phyloP scores from a whole-genome alignment of 2,329 filamentous ascomycete genomes.

The Fonsecaea pugnacius region DNA sequence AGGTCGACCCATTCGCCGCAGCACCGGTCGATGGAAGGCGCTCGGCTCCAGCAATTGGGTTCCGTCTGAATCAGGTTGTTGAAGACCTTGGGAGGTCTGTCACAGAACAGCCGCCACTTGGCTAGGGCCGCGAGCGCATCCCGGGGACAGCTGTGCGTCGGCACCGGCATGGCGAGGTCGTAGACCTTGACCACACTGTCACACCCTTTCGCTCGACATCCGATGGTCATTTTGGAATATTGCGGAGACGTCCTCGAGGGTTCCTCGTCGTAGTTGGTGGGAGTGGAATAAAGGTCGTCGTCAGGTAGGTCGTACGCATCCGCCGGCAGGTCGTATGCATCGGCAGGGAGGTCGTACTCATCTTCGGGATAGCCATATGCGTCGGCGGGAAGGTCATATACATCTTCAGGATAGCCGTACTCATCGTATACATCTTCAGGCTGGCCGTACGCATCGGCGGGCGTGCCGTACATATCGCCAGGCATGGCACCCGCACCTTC shows the following conservation, averaged over 20 bases:
- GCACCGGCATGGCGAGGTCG: slow-evolving; percentile 6
- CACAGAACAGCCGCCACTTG: slow-evolving; percentile 16
- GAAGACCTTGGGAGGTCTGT: background rate
- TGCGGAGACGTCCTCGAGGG: background rate
- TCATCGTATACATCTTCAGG: background rate
- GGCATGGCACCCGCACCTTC: background rate
- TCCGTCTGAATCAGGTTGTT: background rate
- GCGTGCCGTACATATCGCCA: background rate
- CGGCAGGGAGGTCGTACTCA: background rate
- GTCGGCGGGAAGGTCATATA: background rate
- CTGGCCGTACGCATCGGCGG: background rate
- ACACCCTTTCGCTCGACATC: slow-evolving; percentile 4
- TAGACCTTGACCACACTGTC: slow-evolving; percentile 2
- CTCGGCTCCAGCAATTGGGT: slow-evolving; percentile 8
- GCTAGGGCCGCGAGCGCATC: slow-evolving; percentile 15
- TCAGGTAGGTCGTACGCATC: background rate
- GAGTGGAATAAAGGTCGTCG: background rate
- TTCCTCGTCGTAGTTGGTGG: background rate
- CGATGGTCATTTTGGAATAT: background rate
- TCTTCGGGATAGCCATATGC: no score
- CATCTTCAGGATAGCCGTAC: background rate
- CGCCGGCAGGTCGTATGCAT: no score
- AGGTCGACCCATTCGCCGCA: slow-evolving; percentile 4
- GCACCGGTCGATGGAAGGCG: slow-evolving; percentile 4
- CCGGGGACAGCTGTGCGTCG: slow-evolving; percentile 13